These are phyloP conservation scores for Hygrophorus pudorinus DNA, from an alignment of 768 basidiomycete species.

Conservation along the genomic window DNA sequence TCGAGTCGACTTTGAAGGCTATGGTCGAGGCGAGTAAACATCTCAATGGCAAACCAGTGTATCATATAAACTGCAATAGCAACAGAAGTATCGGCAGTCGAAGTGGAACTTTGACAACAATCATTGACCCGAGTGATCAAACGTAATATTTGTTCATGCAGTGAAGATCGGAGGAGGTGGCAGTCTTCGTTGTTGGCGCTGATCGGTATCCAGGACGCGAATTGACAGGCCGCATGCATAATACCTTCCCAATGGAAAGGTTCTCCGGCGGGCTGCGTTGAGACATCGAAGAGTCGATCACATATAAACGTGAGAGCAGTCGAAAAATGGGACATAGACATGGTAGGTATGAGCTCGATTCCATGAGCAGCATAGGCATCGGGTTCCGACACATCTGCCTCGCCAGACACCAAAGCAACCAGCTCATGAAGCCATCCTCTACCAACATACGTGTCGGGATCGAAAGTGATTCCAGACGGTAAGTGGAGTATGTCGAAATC, in stretches of 20 bases:
- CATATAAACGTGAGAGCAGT: slow-evolving; percentile 34
- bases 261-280: slow-evolving; percentile 24
- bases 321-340: slow-evolving; percentile 34
- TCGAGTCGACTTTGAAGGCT: slow-evolving; percentile 13
- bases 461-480: slow-evolving; percentile 43
- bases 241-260: slow-evolving; percentile 29
- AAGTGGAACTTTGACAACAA: slow-evolving; percentile 14
- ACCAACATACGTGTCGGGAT: slow-evolving; percentile 40
- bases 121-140: slow-evolving; percentile 30
- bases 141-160: slow-evolving; percentile 27
- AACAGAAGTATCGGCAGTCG: slow-evolving; percentile 24
- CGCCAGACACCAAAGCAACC: slow-evolving; percentile 24
- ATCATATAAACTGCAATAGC: slow-evolving; percentile 28
- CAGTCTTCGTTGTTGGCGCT: slow-evolving; percentile 25
- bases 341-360: slow-evolving; percentile 33
- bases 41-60: slow-evolving; percentile 54
- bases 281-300: slow-evolving; percentile 30
- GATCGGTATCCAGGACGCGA: slow-evolving; percentile 35
- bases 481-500: slow-evolving; percentile 47
- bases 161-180: slow-evolving; percentile 17
- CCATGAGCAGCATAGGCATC: slow-evolving; percentile 24
- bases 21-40: slow-evolving; percentile 33
- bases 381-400: slow-evolving; percentile 20
- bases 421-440: slow-evolving; percentile 55
- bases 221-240: slow-evolving; percentile 31